phyloP scores from a whole-genome alignment of 2,329 filamentous ascomycete genomes.

The Sarocladium oryzae region DNA sequence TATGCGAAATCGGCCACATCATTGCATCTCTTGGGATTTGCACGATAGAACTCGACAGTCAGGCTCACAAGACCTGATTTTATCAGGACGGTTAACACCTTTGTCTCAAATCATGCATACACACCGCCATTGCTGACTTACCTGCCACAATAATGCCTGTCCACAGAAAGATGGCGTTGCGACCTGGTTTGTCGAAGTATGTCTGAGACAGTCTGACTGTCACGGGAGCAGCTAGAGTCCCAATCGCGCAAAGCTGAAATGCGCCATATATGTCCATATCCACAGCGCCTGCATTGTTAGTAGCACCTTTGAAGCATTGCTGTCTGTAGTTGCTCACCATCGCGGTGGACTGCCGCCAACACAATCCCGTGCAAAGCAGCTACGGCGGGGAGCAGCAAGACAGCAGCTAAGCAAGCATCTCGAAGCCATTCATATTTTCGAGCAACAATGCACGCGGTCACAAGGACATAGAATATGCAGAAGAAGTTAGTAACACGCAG shows the following conservation, averaged over 20 bases:
- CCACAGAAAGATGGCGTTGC: slow-evolving; percentile 63
- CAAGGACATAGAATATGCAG: slow-evolving; percentile 54
- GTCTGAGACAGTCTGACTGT: slow-evolving; percentile 55
- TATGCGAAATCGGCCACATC: slow-evolving; percentile 40
- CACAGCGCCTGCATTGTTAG: slow-evolving; percentile 45
- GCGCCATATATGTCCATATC: slow-evolving; percentile 65
- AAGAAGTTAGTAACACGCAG: not conserved
- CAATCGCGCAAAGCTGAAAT: slow-evolving; percentile 61
- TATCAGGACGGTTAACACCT: not conserved
- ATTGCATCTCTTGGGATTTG: slow-evolving; percentile 29
- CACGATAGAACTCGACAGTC: slow-evolving; percentile 58
- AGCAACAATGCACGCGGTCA: slow-evolving; percentile 57
- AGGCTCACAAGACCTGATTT: slow-evolving; percentile 49
- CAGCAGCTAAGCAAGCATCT: slow-evolving; percentile 57
- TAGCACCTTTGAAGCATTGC: not conserved
- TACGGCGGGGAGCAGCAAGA: slow-evolving; percentile 55
- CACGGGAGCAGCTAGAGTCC: slow-evolving; percentile 56
- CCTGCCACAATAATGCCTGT: slow-evolving; percentile 54
- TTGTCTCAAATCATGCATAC: not conserved
- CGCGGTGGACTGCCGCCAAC: slow-evolving; percentile 50
- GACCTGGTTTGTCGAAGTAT: slow-evolving; percentile 57
- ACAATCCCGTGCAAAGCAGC: slow-evolving; percentile 59
- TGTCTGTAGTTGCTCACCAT: slow-evolving; percentile 35
- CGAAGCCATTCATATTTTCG: slow-evolving; percentile 55
- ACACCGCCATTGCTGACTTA: slow-evolving; percentile 21